Base-by-base conservation (phyloP, 768 basidiomycete genomes). In the Mrakia gelida region DNA sequence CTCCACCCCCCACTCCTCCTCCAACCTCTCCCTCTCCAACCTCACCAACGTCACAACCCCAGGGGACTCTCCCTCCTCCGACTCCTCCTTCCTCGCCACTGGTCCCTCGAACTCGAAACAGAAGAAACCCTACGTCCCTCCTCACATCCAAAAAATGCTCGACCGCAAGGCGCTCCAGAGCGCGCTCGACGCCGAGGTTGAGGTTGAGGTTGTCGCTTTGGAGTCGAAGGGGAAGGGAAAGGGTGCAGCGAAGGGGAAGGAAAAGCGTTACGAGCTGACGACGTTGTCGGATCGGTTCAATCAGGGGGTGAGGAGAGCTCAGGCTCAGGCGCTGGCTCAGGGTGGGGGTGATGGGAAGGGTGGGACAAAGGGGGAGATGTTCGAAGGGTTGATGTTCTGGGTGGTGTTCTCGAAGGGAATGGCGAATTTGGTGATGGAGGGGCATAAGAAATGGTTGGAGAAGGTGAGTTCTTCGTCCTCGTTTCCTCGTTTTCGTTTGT, bases 381-480 rank as follows among this genome's bases (percentile, higher is more conserved):
- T 70, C 23, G 41, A 70, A 21, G 67, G 67, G 67, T 70, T 34
- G 34, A 30, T 45, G 67, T 70, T 70, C 41, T 70, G 2, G 7
- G 38, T 70, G 67, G 67, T 52, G 15, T 52, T 70, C 23, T 45
- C 34, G 41, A 38, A 70, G 23, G 13, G 38, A 38, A 8, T 41
- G 67, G 10, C 18, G 38, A 70, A 43, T 11, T 13, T 70, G 38
- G 41, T 70, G 41, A 45, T 21, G 67, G 41, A 41, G 67, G 43
- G 43, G 38, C 67, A 70, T 43, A n/a, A 16, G 16, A 38, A 21
- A 8, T 70, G 67, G 67, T 3, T 70, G 34, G 67, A 38, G 21
- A 70, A 70, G 67, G 67, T 70, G 26, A 70, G 67, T 70, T 32
- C 52, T 38, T 38, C n/a, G n/a, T n/a, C n/a, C n/a, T n/a, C n/a